Conservation (phyloP, 2,329 filamentous ascomycete species). For the Cladosporium phlei region DNA sequence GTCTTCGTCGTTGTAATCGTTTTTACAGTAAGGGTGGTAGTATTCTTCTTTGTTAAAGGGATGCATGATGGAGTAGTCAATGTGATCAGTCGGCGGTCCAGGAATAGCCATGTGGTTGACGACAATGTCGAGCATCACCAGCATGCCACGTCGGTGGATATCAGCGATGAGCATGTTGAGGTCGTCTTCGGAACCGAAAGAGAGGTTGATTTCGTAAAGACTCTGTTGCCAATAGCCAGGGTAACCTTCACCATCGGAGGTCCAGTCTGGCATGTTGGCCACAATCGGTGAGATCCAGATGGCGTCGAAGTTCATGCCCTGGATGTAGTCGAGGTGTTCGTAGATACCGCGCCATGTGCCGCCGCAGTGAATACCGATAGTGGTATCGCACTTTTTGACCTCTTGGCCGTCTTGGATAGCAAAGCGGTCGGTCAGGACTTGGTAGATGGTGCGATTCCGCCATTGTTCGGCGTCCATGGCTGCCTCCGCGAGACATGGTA, state of each 20-base stretch:
- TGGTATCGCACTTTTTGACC: conserved; percentile 40
- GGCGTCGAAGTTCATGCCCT: conserved; percentile 39
- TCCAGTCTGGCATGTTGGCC: conserved; percentile 23
- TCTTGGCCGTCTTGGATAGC: conserved; percentile 45
- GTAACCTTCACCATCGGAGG: conserved; percentile 33
- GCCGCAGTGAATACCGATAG: conserved; percentile 30
- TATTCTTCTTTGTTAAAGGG: conserved; percentile 35
- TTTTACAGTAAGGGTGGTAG: conserved; percentile 49
- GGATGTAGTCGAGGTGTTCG: conserved; percentile 37
- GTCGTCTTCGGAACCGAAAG: conserved; percentile 41
- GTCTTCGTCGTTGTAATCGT: conserved; percentile 47
- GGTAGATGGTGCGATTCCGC: conserved; percentile 55
- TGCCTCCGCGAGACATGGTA: conserved; percentile 1
- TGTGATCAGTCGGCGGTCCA: conserved; percentile 6
- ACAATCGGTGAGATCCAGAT: conserved; percentile 35
- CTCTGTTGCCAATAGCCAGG: conserved; percentile 43
- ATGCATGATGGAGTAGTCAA: conserved; percentile 25
- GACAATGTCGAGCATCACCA: conserved; percentile 45
- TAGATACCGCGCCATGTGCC: conserved; percentile 37
- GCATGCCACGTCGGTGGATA: conserved; percentile 41
- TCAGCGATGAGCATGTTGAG: conserved; percentile 37
- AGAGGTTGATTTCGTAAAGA: conserved; percentile 39
- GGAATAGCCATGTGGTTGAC: conserved; percentile 35
- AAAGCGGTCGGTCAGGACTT: conserved; percentile 55
- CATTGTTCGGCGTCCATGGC: conserved; percentile 33